phyloP scores from a whole-genome alignment of 345 rosid genomes.

The Reutealis trisperma region DNA sequence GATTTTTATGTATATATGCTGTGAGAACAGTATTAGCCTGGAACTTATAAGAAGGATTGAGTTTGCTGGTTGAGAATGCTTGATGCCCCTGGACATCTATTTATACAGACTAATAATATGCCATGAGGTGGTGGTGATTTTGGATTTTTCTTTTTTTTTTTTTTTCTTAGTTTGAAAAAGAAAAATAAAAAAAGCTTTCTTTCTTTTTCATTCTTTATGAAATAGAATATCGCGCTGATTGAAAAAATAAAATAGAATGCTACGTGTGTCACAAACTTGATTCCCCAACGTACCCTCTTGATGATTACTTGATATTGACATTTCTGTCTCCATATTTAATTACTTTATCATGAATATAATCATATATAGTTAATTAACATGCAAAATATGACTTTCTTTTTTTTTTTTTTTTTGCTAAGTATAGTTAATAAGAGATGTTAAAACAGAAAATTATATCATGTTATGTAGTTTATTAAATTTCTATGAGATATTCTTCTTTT shows the following conservation, averaged over 20 bases:
- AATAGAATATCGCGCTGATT: neutral
- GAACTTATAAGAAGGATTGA: neutral
- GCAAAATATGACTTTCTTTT: neutral
- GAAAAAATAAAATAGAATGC: constrained; percentile 14
- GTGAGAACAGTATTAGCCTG: too few relatives aligned
- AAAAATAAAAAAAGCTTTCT: too few relatives aligned
- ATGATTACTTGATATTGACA: constrained; percentile 16
- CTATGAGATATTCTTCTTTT: too few relatives aligned
- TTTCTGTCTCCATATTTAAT: neutral
- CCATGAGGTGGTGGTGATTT: neutral
- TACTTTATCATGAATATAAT: too few relatives aligned
- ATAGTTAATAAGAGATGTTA: too few relatives aligned
- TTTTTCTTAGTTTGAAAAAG: too few relatives aligned
- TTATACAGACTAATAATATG: constrained; percentile 7
- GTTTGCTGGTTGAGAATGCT: constrained; percentile 15
- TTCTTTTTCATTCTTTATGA: neutral
- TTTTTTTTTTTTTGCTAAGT: too few relatives aligned
- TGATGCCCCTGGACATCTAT: constrained; percentile 21
- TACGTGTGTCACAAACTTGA: constrained; percentile 9
- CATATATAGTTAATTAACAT: neutral
- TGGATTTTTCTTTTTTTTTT: neutral
- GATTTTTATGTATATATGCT: too few relatives aligned
- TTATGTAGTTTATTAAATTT: too few relatives aligned
- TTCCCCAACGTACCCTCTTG: constrained; percentile 18
- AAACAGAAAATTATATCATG: too few relatives aligned